Conservation (phyloP, 768 basidiomycete genomes). For the Myochromella boudieri region DNA sequence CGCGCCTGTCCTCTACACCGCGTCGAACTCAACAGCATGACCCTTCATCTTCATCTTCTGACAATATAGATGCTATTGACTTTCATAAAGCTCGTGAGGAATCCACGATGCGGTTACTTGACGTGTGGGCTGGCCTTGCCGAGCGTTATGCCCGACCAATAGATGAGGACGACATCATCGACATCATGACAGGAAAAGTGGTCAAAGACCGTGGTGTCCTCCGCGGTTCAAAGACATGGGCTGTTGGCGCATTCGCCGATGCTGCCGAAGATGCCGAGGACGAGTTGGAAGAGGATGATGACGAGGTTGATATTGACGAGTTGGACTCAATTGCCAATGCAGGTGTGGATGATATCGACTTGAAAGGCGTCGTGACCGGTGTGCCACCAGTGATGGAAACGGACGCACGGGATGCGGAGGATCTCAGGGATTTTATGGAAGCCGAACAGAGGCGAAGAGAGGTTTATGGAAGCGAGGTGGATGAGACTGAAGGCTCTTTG, state of each 20-base stretch:
- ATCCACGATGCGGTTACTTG: constrained; percentile 54
- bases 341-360: constrained; percentile 27
- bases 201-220: constrained; percentile 73
- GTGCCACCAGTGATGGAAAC: constrained; percentile 44
- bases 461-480: constrained; percentile 45
- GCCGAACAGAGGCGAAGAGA: constrained; percentile 57
- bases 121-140: constrained; percentile 67
- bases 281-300: constrained; percentile 43
- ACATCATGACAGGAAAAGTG: constrained; percentile 59
- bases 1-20: constrained; percentile 45
- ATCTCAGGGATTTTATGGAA: constrained; percentile 65
- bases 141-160: constrained; percentile 64
- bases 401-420: constrained; percentile 56
- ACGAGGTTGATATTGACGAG: constrained; percentile 61
- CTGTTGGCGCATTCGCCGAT: constrained; percentile 53
- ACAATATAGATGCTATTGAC: constrained; percentile 32
- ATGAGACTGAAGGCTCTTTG: constrained; percentile 31
- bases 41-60: constrained; percentile 35
- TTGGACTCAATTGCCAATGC: constrained; percentile 48
- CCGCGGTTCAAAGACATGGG: constrained; percentile 39
- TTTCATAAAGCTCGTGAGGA: constrained; percentile 57
- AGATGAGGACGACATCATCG: constrained; percentile 81
- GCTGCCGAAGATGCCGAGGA: constrained; percentile 30
- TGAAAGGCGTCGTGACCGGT: constrained; percentile 23
- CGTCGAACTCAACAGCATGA: constrained; percentile 30